Percentiles rank a stretch among this genome's conserved stretches.
phyloP scores from a whole-genome alignment of 1,284 basidiomycete genomes.

The Sporisorium sorghi region DNA sequence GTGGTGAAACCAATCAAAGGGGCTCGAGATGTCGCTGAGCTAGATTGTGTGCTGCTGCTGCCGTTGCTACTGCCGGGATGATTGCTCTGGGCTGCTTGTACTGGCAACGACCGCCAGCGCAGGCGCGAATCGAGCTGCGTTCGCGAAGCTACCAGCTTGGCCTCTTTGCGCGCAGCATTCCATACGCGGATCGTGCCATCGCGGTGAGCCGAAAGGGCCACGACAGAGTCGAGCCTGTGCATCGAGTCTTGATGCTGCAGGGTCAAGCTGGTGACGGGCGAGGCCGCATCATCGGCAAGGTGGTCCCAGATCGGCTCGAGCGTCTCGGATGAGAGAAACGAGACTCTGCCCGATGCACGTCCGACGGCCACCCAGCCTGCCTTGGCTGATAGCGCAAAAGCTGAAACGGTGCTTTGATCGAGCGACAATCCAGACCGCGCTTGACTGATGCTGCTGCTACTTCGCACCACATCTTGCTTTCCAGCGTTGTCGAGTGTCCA shows the following conservation, averaged over 20 bases:
- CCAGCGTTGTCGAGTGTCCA: conserved; percentile 12
- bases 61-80: not conserved
- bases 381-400: conserved; percentile 43
- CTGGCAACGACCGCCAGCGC: conserved; percentile 21
- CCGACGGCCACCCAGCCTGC: conserved; percentile 74
- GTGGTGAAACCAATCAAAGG: conserved; percentile 34
- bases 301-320: conserved; percentile 33
- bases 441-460: conserved; percentile 14
- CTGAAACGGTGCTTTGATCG: conserved; percentile 31
- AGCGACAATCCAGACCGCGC: conserved; percentile 3
- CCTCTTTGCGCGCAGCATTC: conserved; percentile 26
- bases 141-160: conserved; percentile 10
- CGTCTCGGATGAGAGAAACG: conserved; percentile 69
- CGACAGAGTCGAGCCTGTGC: conserved; percentile 29
- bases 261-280: conserved; percentile 25
- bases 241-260: conserved; percentile 38
- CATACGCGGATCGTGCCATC: conserved; percentile 43
- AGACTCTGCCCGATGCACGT: conserved; percentile 77
- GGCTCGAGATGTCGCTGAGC: conserved; percentile 2
- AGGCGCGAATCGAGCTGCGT: conserved; percentile 36
- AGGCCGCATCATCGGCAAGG: conserved; percentile 4
- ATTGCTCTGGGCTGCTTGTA: conserved; percentile 9
- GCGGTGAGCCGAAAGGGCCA: conserved; percentile 41
- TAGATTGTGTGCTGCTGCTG: not conserved
- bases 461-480: conserved; percentile 9